Conservation (phyloP, 225 moss, liverwort and hornwort species). For the Anthoceros angustus region DNA sequence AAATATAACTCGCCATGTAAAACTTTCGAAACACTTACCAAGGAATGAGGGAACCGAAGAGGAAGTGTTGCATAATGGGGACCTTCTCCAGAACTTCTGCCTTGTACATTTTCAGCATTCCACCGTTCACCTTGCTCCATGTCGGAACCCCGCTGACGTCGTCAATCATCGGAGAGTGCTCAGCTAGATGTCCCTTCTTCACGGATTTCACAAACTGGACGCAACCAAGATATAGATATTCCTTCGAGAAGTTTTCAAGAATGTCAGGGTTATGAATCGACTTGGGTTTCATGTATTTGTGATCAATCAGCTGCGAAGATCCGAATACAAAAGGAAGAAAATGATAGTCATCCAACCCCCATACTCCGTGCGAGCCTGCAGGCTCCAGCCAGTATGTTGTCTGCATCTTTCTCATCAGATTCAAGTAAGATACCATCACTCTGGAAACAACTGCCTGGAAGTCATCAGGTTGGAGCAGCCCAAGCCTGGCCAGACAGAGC, state of each 20-base stretch:
- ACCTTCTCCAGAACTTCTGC: constrained; percentile 95
- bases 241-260: constrained; percentile 67
- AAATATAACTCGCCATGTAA: too few species aligned
- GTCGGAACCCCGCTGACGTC: constrained; percentile 80
- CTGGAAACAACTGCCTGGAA: constrained; percentile 69
- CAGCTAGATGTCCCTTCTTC: constrained; percentile 85
- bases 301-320: constrained; percentile 72
- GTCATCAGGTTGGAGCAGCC: constrained; percentile 55
- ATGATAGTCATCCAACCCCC: constrained; percentile 96
- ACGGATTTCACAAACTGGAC: constrained; percentile 84
- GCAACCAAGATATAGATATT: constrained; percentile 78
- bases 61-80: constrained; percentile 98
- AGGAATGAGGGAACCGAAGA: constrained; percentile 81
- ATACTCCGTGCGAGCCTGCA: constrained; percentile 96
- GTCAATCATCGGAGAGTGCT: constrained; percentile 93
- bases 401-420: constrained; percentile 87
- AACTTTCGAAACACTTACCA: constrained; percentile 30
- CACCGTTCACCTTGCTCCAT: constrained; percentile 84
- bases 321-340: constrained; percentile 97
- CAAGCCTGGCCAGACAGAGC: constrained; percentile 71
- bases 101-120: constrained; percentile 99
- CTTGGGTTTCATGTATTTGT: constrained; percentile 97
- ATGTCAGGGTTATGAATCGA: constrained; percentile 90
- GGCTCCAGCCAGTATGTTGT: constrained; percentile 98
- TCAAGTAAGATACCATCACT: constrained; percentile 68